Base-by-base conservation (phyloP, 306 rosid species). In the Oemleria cerasiformis region DNA sequence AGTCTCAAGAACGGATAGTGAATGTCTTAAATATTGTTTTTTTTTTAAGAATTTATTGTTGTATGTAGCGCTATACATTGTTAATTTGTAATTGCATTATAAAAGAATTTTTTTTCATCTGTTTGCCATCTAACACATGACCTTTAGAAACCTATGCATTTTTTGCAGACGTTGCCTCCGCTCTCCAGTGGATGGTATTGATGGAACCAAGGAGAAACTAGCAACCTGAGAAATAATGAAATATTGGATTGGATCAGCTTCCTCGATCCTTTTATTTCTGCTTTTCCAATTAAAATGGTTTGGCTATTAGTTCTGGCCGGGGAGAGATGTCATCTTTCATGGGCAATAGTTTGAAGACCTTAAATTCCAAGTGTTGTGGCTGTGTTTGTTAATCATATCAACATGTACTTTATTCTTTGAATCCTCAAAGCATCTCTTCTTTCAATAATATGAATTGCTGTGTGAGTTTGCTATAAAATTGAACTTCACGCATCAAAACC, bases 131-230 rank as follows among this genome's bases (percentile, higher is more conserved):
- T 55, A 55, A 21, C 21, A n/a, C 17, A 16, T 16, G 23, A 21
- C 11, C 8, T n/a, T 51, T n/a, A 51, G 17, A 21, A 21, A 55
- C 10, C 41, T 58, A n/a, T n/a, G 0, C 7, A 39, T 17, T 23
- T 6, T n/a, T 44, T 6, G 57, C 79, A 75, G 74, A 60, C 63
- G 50, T 16, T 75, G 63, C 69, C 79, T 21, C 74, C 74, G n/a
- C n/a, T n/a, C n/a, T n/a, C n/a, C n/a, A 2, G 23, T 23, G 55
- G 79, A 68, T 16, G 63, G 5, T 41, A 21, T 59, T 48, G 9
- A 21, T 5, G 74, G 51, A 43, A 21, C 23, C 41, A 36, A 54
- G 30, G 53, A 43, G 41, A 57, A 67, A n/a, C n/a, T n/a, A n/a
- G 42, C 59, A 57, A 2, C 38, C 39, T 3, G 64, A 30, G 73